phyloP scores from a whole-genome alignment of 2,329 filamentous ascomycete genomes.

The Phoma sp. region DNA sequence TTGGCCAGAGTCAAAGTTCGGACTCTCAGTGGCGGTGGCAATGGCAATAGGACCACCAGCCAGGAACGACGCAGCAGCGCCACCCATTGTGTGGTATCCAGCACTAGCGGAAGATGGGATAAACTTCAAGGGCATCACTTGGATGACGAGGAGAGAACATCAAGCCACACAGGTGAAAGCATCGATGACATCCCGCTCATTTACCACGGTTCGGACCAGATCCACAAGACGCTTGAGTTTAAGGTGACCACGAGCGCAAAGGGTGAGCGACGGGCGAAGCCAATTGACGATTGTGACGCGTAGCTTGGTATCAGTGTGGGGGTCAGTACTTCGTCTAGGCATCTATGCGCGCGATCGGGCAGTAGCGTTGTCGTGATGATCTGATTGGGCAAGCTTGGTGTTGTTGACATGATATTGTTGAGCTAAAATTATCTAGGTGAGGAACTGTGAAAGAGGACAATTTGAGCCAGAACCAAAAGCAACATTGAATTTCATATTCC shows the following conservation, averaged over 20 bases:
- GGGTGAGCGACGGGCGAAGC: conserved; percentile 5
- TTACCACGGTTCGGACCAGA: conserved; percentile 3
- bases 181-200: conserved; percentile 5
- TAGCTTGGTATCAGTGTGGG: conserved; percentile 11
- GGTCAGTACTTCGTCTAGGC: conserved; percentile 8
- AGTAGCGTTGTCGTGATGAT: conserved; percentile 7
- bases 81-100: conserved; percentile 4
- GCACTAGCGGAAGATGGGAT: conserved; percentile 9
- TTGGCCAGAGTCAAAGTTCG: conserved; percentile 7
- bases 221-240: conserved; percentile 6
- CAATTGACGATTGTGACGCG: conserved; percentile 8
- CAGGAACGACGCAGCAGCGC: conserved; percentile 3
- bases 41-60: conserved; percentile 3
- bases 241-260: conserved; percentile 8
- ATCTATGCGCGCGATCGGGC: conserved; percentile 3
- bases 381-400: conserved; percentile 8
- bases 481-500: conserved; percentile 5
- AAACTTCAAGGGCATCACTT: conserved; percentile 7
- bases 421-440: conserved; percentile 2
- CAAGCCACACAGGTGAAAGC: conserved; percentile 3
- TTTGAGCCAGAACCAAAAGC: conserved; percentile 10
- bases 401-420: conserved; percentile 9
- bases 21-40: conserved; percentile 5
- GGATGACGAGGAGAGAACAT: conserved; percentile 8
- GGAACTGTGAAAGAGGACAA: conserved; percentile 6